Evolutionary conservation across 441 rosid genomes (phyloP).

Genomic region (Adansonia rubrostipa): DNA sequence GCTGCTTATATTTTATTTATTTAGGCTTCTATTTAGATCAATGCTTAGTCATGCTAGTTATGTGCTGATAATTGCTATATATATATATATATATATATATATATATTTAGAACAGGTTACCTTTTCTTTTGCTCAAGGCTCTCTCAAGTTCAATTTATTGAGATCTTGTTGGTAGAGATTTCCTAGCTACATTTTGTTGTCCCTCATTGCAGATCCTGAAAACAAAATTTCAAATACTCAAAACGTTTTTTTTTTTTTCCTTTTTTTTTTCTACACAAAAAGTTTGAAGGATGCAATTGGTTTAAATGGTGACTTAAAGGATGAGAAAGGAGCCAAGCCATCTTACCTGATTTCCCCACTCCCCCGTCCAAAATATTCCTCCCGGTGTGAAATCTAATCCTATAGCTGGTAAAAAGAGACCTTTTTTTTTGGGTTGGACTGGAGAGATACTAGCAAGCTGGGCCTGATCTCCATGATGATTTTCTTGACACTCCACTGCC

Average conservation of each 20-base stretch:
- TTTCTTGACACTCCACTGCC: constrained; percentile 86
- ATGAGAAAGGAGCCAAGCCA: constrained; percentile 40
- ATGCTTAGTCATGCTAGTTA: background rate
- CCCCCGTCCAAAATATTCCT: constrained; percentile 34
- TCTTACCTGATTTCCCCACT: constrained; percentile 29
- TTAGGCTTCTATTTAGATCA: constrained; percentile 18
- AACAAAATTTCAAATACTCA: constrained; percentile 28
- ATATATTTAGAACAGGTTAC: background rate
- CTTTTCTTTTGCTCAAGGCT: background rate
- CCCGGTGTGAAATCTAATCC: constrained; percentile 45
- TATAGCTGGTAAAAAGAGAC: constrained; percentile 59
- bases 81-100: no score
- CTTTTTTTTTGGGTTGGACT: constrained; percentile 48
- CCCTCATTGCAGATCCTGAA: constrained; percentile 7
- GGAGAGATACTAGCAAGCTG: constrained; percentile 81
- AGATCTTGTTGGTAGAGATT: background rate
- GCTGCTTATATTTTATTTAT: constrained; percentile 6
- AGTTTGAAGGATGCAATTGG: constrained; percentile 46
- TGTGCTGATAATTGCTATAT: constrained; percentile 8
- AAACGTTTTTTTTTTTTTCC: no score
- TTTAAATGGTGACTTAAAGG: constrained; percentile 36
- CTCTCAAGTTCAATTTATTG: background rate
- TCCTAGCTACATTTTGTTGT: background rate
- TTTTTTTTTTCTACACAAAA: constrained; percentile 27
- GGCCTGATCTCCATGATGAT: constrained; percentile 84